Conservation (phyloP, 495 filamentous ascomycete species). For the Penicillium steckii region DNA sequence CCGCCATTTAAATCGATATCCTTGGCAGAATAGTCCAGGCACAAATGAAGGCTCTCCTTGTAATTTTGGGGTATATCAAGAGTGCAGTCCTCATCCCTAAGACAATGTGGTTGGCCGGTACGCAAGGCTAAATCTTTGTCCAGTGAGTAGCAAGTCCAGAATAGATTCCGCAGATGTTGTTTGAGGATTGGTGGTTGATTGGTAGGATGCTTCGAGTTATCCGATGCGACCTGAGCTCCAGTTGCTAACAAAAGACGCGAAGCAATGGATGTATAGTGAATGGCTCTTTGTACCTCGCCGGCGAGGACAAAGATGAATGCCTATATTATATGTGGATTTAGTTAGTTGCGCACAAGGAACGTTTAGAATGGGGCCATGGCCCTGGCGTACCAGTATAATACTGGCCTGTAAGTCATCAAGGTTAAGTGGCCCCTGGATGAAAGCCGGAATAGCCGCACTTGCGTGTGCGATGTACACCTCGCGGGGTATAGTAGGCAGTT, state of each 20-base stretch:
- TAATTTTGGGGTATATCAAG: background rate
- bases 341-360: no score
- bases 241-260: background rate
- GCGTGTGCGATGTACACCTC: background rate
- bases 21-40: background rate
- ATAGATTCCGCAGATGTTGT: background rate
- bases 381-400: background rate
- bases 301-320: background rate
- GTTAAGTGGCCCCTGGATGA: background rate
- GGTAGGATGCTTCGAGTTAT: background rate
- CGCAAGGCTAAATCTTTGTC: background rate
- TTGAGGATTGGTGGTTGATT: background rate
- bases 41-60: background rate
- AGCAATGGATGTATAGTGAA: background rate
- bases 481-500: background rate
- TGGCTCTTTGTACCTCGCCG: background rate
- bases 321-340: background rate
- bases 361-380: no score
- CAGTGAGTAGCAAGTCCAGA: background rate
- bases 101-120: background rate
- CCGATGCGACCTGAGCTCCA: background rate
- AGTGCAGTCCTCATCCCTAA: background rate
- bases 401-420: background rate
- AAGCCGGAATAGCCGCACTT: background rate
- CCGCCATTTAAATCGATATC: background rate